Percentiles rank a stretch among this genome's conserved stretches.
Evolutionary conservation across 2,329 filamentous ascomycete genomes (phyloP).

Genomic region (Paecilomyces niveus): DNA sequence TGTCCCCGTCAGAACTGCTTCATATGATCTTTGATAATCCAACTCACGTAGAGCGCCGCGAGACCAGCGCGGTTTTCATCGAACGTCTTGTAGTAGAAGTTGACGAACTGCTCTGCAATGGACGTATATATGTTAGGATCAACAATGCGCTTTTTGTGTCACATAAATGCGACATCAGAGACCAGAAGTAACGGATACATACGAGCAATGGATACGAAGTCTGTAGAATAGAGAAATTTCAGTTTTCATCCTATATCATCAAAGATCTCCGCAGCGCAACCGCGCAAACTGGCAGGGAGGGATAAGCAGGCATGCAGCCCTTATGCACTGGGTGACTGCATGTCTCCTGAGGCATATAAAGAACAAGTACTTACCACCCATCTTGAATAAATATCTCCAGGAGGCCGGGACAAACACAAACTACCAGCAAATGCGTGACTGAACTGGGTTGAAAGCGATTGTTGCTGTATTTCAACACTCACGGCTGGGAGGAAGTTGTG

Average conservation of each 20-base stretch:
- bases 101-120: constrained; percentile 70
- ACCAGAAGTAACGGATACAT: background rate
- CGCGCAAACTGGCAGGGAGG: background rate
- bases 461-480: constrained; percentile 1
- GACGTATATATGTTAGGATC: constrained; percentile 2
- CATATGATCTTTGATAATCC: constrained; percentile 1
- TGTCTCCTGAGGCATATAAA: background rate
- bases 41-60: constrained; percentile 69
- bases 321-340: background rate
- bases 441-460: background rate
- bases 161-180: background rate
- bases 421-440: background rate
- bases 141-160: background rate
- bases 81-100: constrained; percentile 87
- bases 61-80: constrained; percentile 63
- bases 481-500: constrained; percentile 5
- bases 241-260: background rate
- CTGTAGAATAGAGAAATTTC: background rate
- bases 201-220: background rate
- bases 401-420: background rate
- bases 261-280: background rate
- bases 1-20: constrained; percentile 4
- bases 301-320: background rate
- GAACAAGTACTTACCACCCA: constrained; percentile 23
- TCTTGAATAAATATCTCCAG: constrained; percentile 17